Evolutionary conservation across 2,329 filamentous ascomycete genomes (phyloP).

Genomic region (Plenodomus lindquistii): DNA sequence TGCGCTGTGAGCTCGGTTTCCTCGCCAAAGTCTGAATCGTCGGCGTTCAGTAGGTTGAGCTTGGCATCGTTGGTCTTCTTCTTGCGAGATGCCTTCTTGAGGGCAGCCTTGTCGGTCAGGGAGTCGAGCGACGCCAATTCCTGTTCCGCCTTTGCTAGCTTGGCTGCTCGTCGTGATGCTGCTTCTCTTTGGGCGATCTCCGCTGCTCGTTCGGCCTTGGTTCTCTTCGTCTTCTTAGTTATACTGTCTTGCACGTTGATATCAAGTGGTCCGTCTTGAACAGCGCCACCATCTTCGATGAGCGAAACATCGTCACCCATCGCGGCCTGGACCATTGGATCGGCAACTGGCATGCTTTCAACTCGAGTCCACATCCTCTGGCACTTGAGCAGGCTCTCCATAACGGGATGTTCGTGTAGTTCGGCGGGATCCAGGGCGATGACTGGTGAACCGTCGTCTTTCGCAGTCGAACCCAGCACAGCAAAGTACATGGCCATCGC

Average conservation of each 20-base stretch:
- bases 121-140: conserved; percentile 73
- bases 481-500: conserved; percentile 93
- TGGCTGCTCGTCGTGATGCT: conserved; percentile 58
- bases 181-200: conserved; percentile 59
- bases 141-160: conserved; percentile 64
- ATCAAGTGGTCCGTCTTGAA: conserved; percentile 35
- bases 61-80: conserved; percentile 28
- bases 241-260: conserved; percentile 38
- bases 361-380: conserved; percentile 79
- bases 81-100: conserved; percentile 54
- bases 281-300: conserved; percentile 37
- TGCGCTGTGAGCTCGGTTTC: conserved; percentile 77
- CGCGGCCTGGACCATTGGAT: conserved; percentile 43
- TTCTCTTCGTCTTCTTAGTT: conserved; percentile 49
- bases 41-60: conserved; percentile 52
- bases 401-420: conserved; percentile 86
- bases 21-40: conserved; percentile 91
- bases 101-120: conserved; percentile 56
- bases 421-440: conserved; percentile 74
- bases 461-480: conserved; percentile 79
- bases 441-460: conserved; percentile 53
- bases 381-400: conserved; percentile 80
- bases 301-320: conserved; percentile 40
- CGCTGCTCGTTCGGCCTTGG: conserved; percentile 54
- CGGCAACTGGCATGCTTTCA: conserved; percentile 63